Conservation (phyloP, 176 grass and related monocot species). For the Metroxylon sagu region DNA sequence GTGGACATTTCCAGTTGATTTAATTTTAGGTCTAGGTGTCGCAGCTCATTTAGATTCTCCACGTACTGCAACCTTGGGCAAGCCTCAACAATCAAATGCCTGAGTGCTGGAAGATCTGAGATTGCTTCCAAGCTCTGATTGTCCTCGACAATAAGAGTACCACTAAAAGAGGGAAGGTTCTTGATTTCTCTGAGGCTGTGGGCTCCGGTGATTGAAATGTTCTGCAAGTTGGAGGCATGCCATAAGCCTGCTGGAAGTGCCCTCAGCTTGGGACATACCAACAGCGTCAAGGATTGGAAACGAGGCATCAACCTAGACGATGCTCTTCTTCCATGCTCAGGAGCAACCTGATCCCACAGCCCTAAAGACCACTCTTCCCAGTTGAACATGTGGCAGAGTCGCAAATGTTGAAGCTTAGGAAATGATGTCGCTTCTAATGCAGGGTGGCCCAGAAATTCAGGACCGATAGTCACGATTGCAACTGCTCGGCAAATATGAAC, state of each 20-base stretch:
- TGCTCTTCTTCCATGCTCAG: neutral
- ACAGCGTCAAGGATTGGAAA: neutral
- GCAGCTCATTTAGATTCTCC: neutral
- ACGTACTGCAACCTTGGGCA: constrained; percentile 13
- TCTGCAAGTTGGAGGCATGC: neutral
- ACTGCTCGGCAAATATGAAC: constrained; percentile 9
- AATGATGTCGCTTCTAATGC: neutral
- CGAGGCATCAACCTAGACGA: neutral
- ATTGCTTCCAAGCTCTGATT: constrained; percentile 12
- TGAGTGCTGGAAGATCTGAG: constrained; percentile 14
- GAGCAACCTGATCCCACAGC: neutral
- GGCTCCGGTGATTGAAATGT: neutral
- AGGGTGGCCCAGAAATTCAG: constrained; percentile 7
- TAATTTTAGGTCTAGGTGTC: neutral
- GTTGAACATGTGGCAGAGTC: constrained; percentile 6
- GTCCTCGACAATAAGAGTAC: neutral
- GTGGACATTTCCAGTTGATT: too few relatives aligned
- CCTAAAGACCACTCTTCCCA: constrained; percentile 31
- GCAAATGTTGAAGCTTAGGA: constrained; percentile 16
- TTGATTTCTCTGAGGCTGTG: constrained; percentile 12
- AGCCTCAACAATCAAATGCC: neutral
- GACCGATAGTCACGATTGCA: constrained; percentile 20
- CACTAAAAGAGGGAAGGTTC: constrained; percentile 11
- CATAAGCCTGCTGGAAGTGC: constrained; percentile 13
- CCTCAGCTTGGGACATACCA: constrained; percentile 7